Base-by-base conservation (phyloP, 805 yeast species). In the Hanseniaspora jakobsenii region DNA sequence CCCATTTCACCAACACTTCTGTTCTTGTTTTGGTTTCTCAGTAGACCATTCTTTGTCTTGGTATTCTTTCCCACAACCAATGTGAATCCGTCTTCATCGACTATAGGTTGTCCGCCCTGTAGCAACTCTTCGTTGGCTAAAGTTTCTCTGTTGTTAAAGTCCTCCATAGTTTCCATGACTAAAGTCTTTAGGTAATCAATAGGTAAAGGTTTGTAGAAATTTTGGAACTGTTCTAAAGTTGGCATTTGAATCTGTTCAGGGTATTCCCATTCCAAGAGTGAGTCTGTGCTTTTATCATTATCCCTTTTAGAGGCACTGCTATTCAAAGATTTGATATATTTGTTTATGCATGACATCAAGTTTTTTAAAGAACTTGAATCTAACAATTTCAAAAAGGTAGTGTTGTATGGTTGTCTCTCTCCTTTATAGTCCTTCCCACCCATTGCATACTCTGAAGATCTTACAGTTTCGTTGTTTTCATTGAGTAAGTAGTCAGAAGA, bases 31-130 rank as follows among this genome's bases (percentile, higher is more conserved):
- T 12, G 63, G 56, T 38, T 60, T 60, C 60, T 79, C 73, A 2
- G 21, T 38, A 42, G 22, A 7, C 46, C 46, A 6, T 28, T 32
- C 22, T 28, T 42, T 12, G 91, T 77, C 67, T 83, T 85, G 50
- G 94, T 73, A 57, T 83, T 87, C 39, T 83, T 71, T 9, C 91
- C 85, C 17, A 86, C 94, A 35, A 87, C 97, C 55, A 82, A 65
- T 1, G 94, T 85, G 64, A 87, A 87, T 2, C 96, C 97, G 59
- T 87, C 96, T 51, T 81, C 95, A 59, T 87, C 97, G 3, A 86
- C 91, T 26, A 36, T 73, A 69, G 22, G 72, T 70, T 65, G 75
- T 75, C 9, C 66, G 66, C 27, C 27, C 10, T 24, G 27, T 45
- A 70, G 69, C 39, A 78, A 60, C 38, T 70, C 72, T 29, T 75